Base-by-base conservation (phyloP, 176 grass and related monocot species). In the Dendrocalamus sinicus region DNA sequence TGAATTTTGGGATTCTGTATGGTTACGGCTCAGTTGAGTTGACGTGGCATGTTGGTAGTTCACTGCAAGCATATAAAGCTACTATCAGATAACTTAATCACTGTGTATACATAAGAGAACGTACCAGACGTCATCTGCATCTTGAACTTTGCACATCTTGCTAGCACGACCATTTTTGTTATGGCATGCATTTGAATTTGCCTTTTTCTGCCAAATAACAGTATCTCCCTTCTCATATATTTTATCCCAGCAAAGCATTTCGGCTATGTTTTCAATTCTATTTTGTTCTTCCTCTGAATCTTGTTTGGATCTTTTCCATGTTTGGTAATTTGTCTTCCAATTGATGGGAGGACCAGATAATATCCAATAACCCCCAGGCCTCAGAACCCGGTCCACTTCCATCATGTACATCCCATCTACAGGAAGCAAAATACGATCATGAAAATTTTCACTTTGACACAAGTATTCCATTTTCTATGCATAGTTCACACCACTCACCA, bases 181-280 rank as follows among this genome's bases (percentile, higher is more conserved):
- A 77, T 60, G 74, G 65, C 94, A 96, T 66, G 37, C 83, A 80
- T 85, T 89, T 82, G 87, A 69, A 86, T 87, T 85, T 55, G 4
- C 24, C 65, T 73, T 89, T 76, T 96, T 96, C 89, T 86, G 84
- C 94, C 94, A 96, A 86, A 96, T 90, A 68, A 78, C 81, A 93
- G 73, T 88, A 89, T 96, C 87, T 71, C 83, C 89, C 71, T 93
- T 88, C 85, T 93, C 94, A 64, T 90, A 76, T 10, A 91, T 88
- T 83, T 96, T 96, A 72, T 86, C 74, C 94, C 91, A 96, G 84
- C 94, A 96, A 84, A 96, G 89, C 91, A 86, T 89, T 85, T 96
- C 79, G 80, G 94, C 91, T 80, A 91, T 66, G 39, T 83, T 84
- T 76, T 93, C 87, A 47, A 93, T 96, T 30, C 12, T 85, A 24